Conservation (phyloP, 495 filamentous ascomycete species). For the Cladorrhinum samala region DNA sequence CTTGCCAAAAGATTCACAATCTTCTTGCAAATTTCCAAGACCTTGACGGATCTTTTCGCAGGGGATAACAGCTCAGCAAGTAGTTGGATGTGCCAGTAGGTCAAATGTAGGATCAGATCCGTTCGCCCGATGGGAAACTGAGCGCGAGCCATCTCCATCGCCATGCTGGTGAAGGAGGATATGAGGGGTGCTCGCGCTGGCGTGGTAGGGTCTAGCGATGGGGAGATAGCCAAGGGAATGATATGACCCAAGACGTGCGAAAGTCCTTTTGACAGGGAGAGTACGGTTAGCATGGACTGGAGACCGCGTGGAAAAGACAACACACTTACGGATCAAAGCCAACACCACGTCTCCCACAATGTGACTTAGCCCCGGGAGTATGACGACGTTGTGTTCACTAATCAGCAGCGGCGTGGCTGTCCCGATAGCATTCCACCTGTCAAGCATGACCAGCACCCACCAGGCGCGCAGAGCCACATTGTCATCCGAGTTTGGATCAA, state of each 20-base stretch:
- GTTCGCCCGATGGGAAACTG: constrained; percentile 37
- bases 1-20: constrained; percentile 49
- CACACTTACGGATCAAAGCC: constrained; percentile 61
- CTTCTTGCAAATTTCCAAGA: constrained; percentile 57
- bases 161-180: constrained; percentile 20
- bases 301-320: too few relatives aligned
- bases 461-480: constrained; percentile 65
- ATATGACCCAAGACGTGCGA: constrained; percentile 33
- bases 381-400: constrained; percentile 54
- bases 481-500: constrained; percentile 63
- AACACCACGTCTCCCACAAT: constrained; percentile 60
- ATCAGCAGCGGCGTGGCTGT: constrained; percentile 54
- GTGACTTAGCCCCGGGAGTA: constrained; percentile 56
- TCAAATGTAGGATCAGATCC: constrained; percentile 54
- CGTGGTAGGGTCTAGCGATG: constrained; percentile 12
- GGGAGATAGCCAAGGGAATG: constrained; percentile 18
- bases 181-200: constrained; percentile 11
- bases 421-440: constrained; percentile 69
- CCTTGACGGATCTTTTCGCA: constrained; percentile 34
- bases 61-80: constrained; percentile 53
- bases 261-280: constrained; percentile 19
- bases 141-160: constrained; percentile 43
- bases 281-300: background rate
- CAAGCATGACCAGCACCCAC: constrained; percentile 67
- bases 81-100: constrained; percentile 69